Evolutionary conservation across 306 rosid species (phyloP).

Genomic region (Lupinus albus): DNA sequence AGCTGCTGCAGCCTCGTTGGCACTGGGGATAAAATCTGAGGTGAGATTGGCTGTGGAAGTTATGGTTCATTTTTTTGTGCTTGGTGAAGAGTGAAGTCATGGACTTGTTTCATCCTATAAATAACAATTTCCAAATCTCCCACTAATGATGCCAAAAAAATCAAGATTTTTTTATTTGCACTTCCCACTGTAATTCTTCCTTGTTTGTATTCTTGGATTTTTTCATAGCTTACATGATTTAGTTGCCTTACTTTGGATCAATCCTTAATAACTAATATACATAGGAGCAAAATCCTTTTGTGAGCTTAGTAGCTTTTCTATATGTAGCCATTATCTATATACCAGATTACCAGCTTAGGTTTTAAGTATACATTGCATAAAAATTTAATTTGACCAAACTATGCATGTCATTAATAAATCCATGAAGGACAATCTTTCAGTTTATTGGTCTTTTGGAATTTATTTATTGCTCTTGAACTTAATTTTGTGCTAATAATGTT

Average conservation of each 20-base stretch:
- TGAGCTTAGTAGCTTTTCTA: background rate
- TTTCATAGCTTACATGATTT: background rate
- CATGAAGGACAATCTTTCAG: background rate
- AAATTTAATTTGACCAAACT: conserved; percentile 5
- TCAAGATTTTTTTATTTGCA: background rate
- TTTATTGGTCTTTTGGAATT: background rate
- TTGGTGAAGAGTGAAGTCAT: conserved; percentile 6
- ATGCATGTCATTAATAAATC: background rate
- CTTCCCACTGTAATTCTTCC: background rate
- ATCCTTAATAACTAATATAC: background rate
- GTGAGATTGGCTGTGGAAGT: conserved; percentile 51
- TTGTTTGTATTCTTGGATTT: conserved; percentile 17
- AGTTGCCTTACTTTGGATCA: background rate
- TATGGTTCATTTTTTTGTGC: conserved; percentile 20
- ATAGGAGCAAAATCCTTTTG: background rate
- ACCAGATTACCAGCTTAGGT: background rate
- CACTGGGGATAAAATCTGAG: conserved; percentile 93
- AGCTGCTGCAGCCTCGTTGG: conserved; percentile 95
- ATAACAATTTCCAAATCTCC: background rate
- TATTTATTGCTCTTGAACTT: background rate
- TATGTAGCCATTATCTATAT: background rate
- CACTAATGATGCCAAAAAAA: background rate
- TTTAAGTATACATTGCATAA: background rate
- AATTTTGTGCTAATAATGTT: background rate
- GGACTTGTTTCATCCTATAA: conserved; percentile 3